Evolutionary conservation across 768 basidiomycete genomes (phyloP).

Genomic region (Pisolithus marmoratus): DNA sequence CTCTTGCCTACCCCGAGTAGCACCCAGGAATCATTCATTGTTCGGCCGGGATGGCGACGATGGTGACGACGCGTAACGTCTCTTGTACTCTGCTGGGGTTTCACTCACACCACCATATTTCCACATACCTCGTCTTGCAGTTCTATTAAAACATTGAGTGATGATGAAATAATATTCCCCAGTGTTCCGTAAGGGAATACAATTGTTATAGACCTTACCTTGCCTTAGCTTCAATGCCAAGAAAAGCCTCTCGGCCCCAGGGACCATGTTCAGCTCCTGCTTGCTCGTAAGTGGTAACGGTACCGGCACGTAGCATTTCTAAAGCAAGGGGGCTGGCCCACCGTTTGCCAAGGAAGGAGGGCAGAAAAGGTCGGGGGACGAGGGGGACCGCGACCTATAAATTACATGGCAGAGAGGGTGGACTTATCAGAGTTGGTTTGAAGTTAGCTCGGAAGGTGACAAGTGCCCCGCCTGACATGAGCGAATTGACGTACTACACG

Average conservation of each 20-base stretch:
- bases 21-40: no score
- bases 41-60: no score
- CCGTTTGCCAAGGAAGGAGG: conserved; percentile 35
- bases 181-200: background rate
- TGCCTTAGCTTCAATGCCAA: conserved; percentile 58
- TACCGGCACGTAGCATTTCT: conserved; percentile 78
- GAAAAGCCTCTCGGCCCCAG: conserved; percentile 58
- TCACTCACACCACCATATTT: conserved; percentile 46
- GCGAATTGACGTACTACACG: conserved; percentile 55
- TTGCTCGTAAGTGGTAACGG: conserved; percentile 71
- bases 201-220: conserved; percentile 40
- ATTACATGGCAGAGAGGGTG: background rate
- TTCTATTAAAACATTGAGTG: conserved; percentile 31
- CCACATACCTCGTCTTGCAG: conserved; percentile 74
- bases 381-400: conserved; percentile 60
- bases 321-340: conserved; percentile 46
- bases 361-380: conserved; percentile 48
- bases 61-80: conserved; percentile 40
- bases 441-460: no score
- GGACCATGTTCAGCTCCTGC: conserved; percentile 76
- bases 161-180: background rate
- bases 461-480: background rate
- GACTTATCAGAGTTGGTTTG: no score
- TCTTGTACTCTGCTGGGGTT: conserved; percentile 78
- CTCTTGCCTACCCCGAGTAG: no score